A percentile compares a stretch with the other conserved stretches of the same genome.
These are phyloP conservation scores for Stachybotrys chlorohalonatus DNA, from an alignment of 2,329 filamentous ascomycete genomes.

Conservation along the genomic window DNA sequence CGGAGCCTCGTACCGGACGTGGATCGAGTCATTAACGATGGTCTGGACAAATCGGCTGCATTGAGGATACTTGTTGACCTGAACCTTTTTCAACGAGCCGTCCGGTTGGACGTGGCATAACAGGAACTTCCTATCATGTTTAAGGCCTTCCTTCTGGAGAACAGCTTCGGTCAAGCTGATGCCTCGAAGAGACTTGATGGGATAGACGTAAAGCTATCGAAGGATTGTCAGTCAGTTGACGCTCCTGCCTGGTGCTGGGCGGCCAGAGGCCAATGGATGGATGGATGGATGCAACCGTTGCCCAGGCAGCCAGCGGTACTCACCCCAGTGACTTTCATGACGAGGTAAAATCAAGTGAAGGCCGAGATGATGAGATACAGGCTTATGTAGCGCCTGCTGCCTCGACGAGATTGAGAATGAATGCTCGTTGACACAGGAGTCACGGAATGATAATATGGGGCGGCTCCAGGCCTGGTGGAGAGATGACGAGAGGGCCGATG, in stretches of 20 bases:
- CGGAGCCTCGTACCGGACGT: constrained; percentile 33
- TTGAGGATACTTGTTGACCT: constrained; percentile 46
- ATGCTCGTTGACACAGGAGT: no score
- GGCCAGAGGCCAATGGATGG: neutral
- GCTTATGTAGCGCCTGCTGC: no score
- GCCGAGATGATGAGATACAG: neutral
- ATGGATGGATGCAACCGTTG: neutral
- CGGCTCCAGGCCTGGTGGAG: neutral
- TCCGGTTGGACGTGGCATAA: constrained; percentile 43
- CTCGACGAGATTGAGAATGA: no score
- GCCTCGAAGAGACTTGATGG: constrained; percentile 63
- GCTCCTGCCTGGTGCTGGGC: neutral
- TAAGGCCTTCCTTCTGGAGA: constrained; percentile 54
- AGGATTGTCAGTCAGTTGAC: neutral
- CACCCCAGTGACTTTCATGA: constrained; percentile 23
- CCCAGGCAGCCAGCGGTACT: neutral
- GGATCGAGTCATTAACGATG: constrained; percentile 30
- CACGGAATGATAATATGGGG: no score
- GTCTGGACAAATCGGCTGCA: constrained; percentile 57
- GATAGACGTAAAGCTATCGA: constrained; percentile 56
- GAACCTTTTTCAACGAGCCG: constrained; percentile 44
- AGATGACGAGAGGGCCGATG: neutral
- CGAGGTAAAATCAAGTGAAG: neutral
- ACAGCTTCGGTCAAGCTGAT: constrained; percentile 42
- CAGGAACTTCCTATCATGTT: constrained; percentile 63